phyloP scores from a whole-genome alignment of 2,329 filamentous ascomycete species.

The Diaporthe ilicicola region DNA sequence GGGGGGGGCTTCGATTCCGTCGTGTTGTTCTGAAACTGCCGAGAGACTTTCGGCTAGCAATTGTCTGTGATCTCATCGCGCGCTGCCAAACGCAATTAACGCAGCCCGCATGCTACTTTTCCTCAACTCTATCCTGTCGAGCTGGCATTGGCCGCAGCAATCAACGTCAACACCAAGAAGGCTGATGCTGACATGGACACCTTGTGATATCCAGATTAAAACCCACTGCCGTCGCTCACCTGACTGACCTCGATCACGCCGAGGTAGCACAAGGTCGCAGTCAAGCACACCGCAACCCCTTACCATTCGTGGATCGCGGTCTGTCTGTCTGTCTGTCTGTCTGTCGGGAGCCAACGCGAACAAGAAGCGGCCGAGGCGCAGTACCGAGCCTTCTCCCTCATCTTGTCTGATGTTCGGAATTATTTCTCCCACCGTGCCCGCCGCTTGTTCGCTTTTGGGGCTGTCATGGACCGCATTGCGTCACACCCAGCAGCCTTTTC shows the following conservation, averaged over 20 bases:
- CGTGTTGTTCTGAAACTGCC: constrained; percentile 23
- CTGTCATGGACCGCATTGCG: constrained; percentile 6
- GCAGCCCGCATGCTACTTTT: not conserved
- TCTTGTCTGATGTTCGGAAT: constrained; percentile 18
- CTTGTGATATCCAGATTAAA: too few species aligned
- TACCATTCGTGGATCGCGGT: too few species aligned
- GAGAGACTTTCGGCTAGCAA: not conserved
- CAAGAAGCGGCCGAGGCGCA: not conserved
- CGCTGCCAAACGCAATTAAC: not conserved
- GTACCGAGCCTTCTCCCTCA: not conserved
- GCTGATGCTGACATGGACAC: too few species aligned
- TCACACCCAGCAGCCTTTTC: constrained; percentile 10
- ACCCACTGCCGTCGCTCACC: too few species aligned
- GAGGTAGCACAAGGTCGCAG: constrained; percentile 8
- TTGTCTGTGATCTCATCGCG: constrained; percentile 13
- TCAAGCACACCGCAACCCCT: not conserved
- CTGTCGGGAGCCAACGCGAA: not conserved
- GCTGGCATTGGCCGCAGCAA: not conserved
- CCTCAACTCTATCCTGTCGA: not conserved
- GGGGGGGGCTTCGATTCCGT: too few species aligned
- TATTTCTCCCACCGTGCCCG: not conserved
- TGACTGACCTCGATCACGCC: not conserved
- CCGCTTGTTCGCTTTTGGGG: not conserved
- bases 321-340: not conserved
- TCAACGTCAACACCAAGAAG: too few species aligned